Conservation (phyloP, 1,284 basidiomycete genomes). For the Thecaphora thlaspeos region DNA sequence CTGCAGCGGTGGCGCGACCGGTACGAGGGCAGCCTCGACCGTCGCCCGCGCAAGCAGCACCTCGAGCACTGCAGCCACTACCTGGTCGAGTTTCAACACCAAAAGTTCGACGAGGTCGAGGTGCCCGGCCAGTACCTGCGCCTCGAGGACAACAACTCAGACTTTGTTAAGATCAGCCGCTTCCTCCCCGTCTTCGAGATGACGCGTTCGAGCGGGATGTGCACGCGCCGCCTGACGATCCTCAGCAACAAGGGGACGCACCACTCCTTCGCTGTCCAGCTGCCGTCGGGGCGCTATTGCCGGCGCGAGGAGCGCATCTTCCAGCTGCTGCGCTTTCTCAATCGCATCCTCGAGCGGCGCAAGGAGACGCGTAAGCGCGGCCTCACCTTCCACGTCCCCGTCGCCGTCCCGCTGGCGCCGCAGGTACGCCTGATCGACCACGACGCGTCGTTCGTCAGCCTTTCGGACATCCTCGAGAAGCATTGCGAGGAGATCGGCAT, state of each 20-base stretch:
- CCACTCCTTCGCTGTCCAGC: slow-evolving; percentile 87
- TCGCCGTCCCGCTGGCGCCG: slow-evolving; percentile 80
- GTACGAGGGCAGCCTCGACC: slow-evolving; percentile 82
- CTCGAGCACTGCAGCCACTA: slow-evolving; percentile 89
- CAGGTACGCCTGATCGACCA: slow-evolving; percentile 83
- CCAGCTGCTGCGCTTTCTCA: slow-evolving; percentile 89
- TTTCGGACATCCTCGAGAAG: slow-evolving; percentile 92
- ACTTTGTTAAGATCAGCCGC: slow-evolving; percentile 86
- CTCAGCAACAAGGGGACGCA: slow-evolving; percentile 87
- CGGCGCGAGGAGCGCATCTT: slow-evolving; percentile 90
- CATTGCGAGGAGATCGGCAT: slow-evolving; percentile 77
- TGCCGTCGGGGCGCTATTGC: slow-evolving; percentile 81
- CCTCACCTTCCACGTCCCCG: slow-evolving; percentile 85
- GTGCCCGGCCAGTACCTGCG: slow-evolving; percentile 92
- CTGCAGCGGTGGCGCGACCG: slow-evolving; percentile 91
- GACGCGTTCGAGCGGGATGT: slow-evolving; percentile 76
- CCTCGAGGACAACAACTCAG: slow-evolving; percentile 82
- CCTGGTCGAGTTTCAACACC: slow-evolving; percentile 95
- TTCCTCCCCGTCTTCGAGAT: slow-evolving; percentile 90
- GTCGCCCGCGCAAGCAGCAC: slow-evolving; percentile 78
- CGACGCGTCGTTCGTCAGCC: slow-evolving; percentile 83
- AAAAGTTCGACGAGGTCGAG: slow-evolving; percentile 97
- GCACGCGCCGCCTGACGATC: slow-evolving; percentile 86
- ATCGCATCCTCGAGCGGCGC: slow-evolving; percentile 65
- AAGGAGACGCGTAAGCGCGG: slow-evolving; percentile 93